Base-by-base conservation (phyloP, 192 early-diverging fungal species). In the Umbelopsis sp. region DNA sequence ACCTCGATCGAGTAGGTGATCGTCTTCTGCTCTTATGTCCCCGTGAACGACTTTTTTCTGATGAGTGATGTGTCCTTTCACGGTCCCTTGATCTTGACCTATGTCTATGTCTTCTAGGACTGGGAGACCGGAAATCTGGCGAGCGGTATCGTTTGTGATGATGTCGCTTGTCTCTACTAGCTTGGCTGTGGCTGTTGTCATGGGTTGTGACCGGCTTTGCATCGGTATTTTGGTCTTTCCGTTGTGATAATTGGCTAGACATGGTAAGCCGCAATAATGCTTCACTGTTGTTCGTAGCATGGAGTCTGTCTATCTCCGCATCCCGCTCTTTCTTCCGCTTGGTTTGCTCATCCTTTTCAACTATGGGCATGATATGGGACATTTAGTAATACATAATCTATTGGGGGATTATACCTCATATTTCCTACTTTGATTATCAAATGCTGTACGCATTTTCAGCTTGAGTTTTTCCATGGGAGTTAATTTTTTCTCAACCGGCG, bases 381-480 rank as follows among this genome's bases (percentile, higher is more conserved):
- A 72, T 66, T 7, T 44, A 51, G 10, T 22, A 51, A 45, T 65
- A 66, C 34, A n/a, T 24, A 43, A 43, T 59, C 8, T 22, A 34
- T 45, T 45, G 26, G 47, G 29, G 25, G 20, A 72, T 24, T 51
- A 49, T 38, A 6, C 41, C 20, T 49, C 32, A 16, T 43, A 10
- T 45, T 66, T 36, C 44, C 72, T 71, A 82, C 81, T 82, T 66
- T 76, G 74, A 70, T 79, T 76, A 45, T 82, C 78, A 34, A 82
- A 67, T 26, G 77, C 77, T 45, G 75, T 73, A 54, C 78, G 68
- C 74, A 78, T 76, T 56, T 79, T 82, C 47, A 82, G 31, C 31
- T 79, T 78, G 10, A 82, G 43, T 74, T 82, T 82, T 32, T 82
- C 81, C 71, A 79, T 76, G 7, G 81, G 81, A 7, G 74, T 82